Evolutionary conservation across 2,329 filamentous ascomycete species (phyloP).

Genomic region (Daldinia eschscholtzii): DNA sequence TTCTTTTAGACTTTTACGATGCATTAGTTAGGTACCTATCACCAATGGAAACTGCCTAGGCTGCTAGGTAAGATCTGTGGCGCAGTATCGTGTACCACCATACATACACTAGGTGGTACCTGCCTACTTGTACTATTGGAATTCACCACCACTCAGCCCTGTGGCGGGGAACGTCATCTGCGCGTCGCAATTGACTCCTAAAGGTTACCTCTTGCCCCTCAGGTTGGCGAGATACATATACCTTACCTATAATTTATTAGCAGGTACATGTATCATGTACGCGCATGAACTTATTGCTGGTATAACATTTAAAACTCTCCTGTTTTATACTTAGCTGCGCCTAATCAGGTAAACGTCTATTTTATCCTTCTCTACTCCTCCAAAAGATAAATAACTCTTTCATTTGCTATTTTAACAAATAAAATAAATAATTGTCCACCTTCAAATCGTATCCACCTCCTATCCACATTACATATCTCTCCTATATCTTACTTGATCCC

Average conservation of each 20-base stretch:
- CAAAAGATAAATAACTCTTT: slow-evolving; percentile 5
- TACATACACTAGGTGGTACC: background rate
- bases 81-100: slow-evolving; percentile 3
- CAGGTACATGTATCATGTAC: slow-evolving; percentile 1
- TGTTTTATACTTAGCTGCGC: slow-evolving; percentile 30
- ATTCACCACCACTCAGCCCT: slow-evolving; percentile 17
- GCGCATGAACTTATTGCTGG: slow-evolving; percentile 24
- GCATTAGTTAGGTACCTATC: background rate
- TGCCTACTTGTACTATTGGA: background rate
- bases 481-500: slow-evolving; percentile 15
- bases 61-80: slow-evolving; percentile 17
- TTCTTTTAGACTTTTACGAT: background rate
- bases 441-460: slow-evolving; percentile 2
- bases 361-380: slow-evolving; percentile 11
- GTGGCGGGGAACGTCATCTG: slow-evolving; percentile 45
- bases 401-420: slow-evolving; percentile 6
- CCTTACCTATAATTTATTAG: slow-evolving; percentile 1
- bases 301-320: slow-evolving; percentile 30
- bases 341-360: slow-evolving; percentile 17
- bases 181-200: slow-evolving; percentile 30
- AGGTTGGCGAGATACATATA: slow-evolving; percentile 15
- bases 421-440: background rate
- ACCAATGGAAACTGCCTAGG: background rate
- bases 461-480: slow-evolving; percentile 12
- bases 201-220: slow-evolving; percentile 34